phyloP scores from a whole-genome alignment of 2,329 filamentous ascomycete genomes.

The Thielaviopsis cerberus region DNA sequence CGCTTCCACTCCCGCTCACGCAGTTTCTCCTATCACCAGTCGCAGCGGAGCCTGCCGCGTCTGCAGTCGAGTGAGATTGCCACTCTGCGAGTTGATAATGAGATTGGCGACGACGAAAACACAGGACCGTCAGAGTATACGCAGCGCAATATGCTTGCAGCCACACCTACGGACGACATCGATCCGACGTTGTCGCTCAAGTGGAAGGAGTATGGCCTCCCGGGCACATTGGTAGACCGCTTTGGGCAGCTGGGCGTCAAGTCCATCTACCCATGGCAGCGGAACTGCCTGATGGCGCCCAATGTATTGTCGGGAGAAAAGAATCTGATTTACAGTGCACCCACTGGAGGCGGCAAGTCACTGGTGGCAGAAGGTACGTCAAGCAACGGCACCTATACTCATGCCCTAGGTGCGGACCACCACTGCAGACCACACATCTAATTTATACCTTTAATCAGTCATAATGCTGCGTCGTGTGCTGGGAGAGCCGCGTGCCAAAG shows the following conservation, averaged over 20 bases:
- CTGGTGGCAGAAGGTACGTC: conserved; percentile 44
- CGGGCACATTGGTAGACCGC: conserved; percentile 41
- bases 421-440: neutral
- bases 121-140: conserved; percentile 32
- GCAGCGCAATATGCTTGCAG: conserved; percentile 31
- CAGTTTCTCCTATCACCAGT: neutral
- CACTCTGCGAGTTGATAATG: conserved; percentile 14
- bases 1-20: neutral
- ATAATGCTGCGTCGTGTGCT: conserved; percentile 55
- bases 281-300: conserved; percentile 49
- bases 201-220: conserved; percentile 45
- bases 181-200: conserved; percentile 42
- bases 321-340: conserved; percentile 63
- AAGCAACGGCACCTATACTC: neutral
- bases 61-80: conserved; percentile 30
- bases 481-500: conserved; percentile 44
- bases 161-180: conserved; percentile 32
- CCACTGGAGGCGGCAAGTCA: conserved; percentile 62
- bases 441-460: conserved; percentile 23
- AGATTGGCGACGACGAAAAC: conserved; percentile 1
- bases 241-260: conserved; percentile 48
- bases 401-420: neutral
- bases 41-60: conserved; percentile 11
- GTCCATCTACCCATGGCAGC: conserved; percentile 64
- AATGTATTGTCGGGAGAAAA: conserved; percentile 45